Conservation (phyloP, 1,284 basidiomycete genomes). For the Malassezia equina region DNA sequence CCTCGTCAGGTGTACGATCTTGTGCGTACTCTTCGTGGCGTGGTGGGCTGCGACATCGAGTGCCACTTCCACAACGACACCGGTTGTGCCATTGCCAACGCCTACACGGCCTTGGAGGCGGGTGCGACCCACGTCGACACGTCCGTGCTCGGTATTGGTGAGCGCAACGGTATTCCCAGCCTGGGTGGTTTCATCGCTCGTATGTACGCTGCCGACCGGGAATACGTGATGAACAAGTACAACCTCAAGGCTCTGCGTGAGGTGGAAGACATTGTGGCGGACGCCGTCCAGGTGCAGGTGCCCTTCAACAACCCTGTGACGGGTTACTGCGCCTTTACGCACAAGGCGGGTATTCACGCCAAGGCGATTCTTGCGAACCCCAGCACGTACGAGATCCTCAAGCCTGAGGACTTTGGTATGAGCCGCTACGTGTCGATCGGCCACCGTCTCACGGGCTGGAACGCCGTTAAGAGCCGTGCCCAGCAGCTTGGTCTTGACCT, state of each 20-base stretch:
- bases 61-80: constrained; percentile 99
- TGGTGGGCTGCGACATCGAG: constrained; percentile 69
- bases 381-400: constrained; percentile 63
- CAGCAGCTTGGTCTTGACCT: constrained; percentile 83
- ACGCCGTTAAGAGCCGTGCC: constrained; percentile 96
- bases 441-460: constrained; percentile 94
- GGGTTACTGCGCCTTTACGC: constrained; percentile 98
- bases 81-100: constrained; percentile 85
- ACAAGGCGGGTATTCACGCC: constrained; percentile 99
- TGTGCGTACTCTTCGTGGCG: constrained; percentile 86
- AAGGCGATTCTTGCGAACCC: constrained; percentile 99
- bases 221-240: constrained; percentile 99
- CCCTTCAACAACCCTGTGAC: constrained; percentile 84
- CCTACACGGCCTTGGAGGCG: constrained; percentile 94
- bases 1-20: constrained; percentile 98
- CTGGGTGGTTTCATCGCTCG: constrained; percentile 94
- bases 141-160: constrained; percentile 85
- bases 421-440: constrained; percentile 97
- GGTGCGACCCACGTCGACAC: constrained; percentile 94
- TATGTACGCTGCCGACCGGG: constrained; percentile 71
- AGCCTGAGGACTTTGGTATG: constrained; percentile 82
- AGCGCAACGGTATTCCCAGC: constrained; percentile 97
- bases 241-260: constrained; percentile 93
- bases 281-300: constrained; percentile 94
- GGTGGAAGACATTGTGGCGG: constrained; percentile 96